Conservation (phyloP, 768 basidiomycete genomes). For the Russula virescens region DNA sequence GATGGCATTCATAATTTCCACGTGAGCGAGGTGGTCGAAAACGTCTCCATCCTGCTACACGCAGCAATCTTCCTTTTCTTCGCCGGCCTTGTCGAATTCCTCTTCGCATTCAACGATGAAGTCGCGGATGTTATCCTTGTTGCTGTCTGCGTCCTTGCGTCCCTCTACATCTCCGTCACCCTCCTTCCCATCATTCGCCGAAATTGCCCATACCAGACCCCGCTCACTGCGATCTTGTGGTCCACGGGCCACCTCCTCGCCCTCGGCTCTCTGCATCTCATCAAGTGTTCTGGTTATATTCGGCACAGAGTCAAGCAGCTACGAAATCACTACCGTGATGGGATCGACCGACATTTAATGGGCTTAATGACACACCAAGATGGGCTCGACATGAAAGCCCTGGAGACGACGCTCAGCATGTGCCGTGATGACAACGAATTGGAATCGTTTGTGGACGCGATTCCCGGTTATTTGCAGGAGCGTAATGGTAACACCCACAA, state of each 20-base stretch:
- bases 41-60: constrained; percentile 6
- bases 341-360: background rate
- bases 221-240: constrained; percentile 3
- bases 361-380: background rate
- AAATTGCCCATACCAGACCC: constrained; percentile 5
- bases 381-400: background rate
- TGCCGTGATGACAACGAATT: background rate
- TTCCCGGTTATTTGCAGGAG: background rate
- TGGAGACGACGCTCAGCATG: background rate
- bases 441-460: background rate
- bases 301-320: background rate
- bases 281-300: background rate
- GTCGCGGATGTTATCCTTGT: background rate
- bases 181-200: background rate
- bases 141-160: background rate
- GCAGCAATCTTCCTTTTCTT: constrained; percentile 2
- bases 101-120: background rate
- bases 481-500: background rate
- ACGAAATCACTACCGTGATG: background rate
- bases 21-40: background rate
- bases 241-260: background rate
- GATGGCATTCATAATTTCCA: background rate
- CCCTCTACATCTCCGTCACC: background rate
- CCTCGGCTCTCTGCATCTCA: background rate
- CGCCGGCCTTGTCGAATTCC: constrained; percentile 1